Conservation (phyloP, 805 yeast species). For the Kluyveromyces wickerhamii region DNA sequence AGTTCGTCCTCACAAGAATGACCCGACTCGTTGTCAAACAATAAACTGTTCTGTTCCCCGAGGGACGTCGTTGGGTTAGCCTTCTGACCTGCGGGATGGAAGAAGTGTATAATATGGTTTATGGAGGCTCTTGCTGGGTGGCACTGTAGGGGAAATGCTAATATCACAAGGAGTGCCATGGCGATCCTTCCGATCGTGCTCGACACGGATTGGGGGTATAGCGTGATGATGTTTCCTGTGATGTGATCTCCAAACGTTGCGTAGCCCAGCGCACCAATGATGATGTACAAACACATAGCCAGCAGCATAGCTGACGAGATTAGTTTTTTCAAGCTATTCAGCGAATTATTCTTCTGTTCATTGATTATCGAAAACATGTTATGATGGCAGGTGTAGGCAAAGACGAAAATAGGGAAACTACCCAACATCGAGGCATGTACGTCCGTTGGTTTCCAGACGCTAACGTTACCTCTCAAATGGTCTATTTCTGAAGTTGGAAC, state of each 20-base stretch:
- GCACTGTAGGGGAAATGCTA: constrained; percentile 84
- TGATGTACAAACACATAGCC: constrained; percentile 54
- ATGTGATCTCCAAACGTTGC: constrained; percentile 79
- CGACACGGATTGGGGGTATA: constrained; percentile 58
- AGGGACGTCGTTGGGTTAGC: constrained; percentile 7
- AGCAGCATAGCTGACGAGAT: constrained; percentile 46
- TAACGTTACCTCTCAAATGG: constrained; percentile 41
- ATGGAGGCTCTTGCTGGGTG: constrained; percentile 85
- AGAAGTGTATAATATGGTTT: constrained; percentile 58
- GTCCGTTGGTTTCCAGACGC: constrained; percentile 40
- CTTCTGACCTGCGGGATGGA: constrained; percentile 12
- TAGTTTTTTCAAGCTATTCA: constrained; percentile 39
- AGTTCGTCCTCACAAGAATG: constrained; percentile 20
- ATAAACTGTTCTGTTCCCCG: constrained; percentile 8
- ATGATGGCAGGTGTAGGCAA: constrained; percentile 94
- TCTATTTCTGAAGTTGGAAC: constrained; percentile 19
- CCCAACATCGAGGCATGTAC: constrained; percentile 42
- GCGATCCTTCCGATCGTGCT: constrained; percentile 75
- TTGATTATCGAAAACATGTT: constrained; percentile 86
- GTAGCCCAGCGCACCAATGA: constrained; percentile 79
- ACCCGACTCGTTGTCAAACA: constrained; percentile 3
- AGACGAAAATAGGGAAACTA: constrained; percentile 84
- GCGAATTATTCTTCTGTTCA: constrained; percentile 56
- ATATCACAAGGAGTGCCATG: constrained; percentile 69
- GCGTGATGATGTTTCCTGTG: constrained; percentile 68